These are phyloP conservation scores for Vitis cinerea DNA, from an alignment of 164 flowering plant genomes.

Conservation along the genomic window DNA sequence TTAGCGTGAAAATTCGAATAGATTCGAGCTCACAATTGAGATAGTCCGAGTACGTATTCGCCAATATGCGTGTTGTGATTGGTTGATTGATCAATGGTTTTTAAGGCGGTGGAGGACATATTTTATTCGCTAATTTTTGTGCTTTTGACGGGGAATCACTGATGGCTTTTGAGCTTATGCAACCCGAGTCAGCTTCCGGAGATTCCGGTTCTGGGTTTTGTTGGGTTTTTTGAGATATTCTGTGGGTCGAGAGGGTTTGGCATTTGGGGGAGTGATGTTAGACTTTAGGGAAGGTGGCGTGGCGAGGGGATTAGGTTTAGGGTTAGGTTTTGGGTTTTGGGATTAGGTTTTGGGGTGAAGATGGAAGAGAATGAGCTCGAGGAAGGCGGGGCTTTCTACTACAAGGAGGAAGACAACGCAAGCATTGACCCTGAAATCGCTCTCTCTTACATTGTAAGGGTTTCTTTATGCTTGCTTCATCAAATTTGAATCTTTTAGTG, in stretches of 20 bases:
- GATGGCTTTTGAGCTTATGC: conserved; percentile 4
- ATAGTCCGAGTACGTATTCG: no score
- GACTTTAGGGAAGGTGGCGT: conserved; percentile 30
- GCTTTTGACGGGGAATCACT: neutral
- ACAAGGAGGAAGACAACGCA: conserved; percentile 29
- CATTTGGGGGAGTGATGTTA: conserved; percentile 22
- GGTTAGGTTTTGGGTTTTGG: conserved; percentile 19
- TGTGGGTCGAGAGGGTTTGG: conserved; percentile 9
- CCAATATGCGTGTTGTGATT: no score
- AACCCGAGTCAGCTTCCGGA: neutral
- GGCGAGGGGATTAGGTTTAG: conserved; percentile 23
- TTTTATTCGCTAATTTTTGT: neutral
- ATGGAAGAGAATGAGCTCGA: conserved; percentile 44
- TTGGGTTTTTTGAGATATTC: conserved; percentile 13
- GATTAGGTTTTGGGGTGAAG: conserved; percentile 13
- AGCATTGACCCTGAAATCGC: conserved; percentile 54
- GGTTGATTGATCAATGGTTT: neutral
- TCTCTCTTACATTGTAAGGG: conserved; percentile 78
- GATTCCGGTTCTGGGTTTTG: conserved; percentile 10
- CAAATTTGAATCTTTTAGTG: conserved; percentile 1
- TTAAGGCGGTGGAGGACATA: neutral
- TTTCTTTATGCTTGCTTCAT: conserved; percentile 5
- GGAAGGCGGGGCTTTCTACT: conserved; percentile 44
- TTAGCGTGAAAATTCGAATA: no score
- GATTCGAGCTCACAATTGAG: no score